A percentile compares a stretch with the other conserved stretches of the same genome.
Conservation (phyloP, 192 early-diverging fungal genomes). For the Phycomyces blakesleeanus region DNA sequence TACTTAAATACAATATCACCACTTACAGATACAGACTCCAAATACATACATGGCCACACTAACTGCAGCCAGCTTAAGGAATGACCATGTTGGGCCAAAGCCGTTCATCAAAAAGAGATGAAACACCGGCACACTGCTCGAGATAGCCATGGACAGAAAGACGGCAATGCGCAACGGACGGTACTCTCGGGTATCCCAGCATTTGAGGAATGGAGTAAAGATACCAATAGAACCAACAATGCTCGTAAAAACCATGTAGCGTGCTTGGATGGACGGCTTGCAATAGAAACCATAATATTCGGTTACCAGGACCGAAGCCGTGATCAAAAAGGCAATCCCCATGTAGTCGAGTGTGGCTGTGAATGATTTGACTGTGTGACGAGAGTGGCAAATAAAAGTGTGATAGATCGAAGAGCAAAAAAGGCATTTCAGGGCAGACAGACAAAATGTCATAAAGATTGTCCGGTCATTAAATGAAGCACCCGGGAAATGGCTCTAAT, state of each 20-base stretch:
- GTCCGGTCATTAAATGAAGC: slow-evolving; percentile 35
- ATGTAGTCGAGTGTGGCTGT: slow-evolving; percentile 61
- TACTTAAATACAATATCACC: no score
- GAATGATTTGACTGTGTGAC: slow-evolving; percentile 46
- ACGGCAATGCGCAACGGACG: slow-evolving; percentile 54
- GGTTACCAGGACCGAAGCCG: slow-evolving; percentile 52
- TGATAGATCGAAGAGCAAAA: slow-evolving; percentile 60
- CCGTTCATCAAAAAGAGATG: slow-evolving; percentile 49
- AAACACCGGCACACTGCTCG: slow-evolving; percentile 45
- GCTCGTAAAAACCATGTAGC: slow-evolving; percentile 50
- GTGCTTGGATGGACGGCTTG: slow-evolving; percentile 26
- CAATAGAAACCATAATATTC: slow-evolving; percentile 62
- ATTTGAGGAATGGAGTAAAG: slow-evolving; percentile 50
- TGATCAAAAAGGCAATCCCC: slow-evolving; percentile 60
- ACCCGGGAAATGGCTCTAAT: slow-evolving; percentile 30
- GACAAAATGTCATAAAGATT: slow-evolving; percentile 52
- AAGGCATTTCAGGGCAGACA: slow-evolving; percentile 56
- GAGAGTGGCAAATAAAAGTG: slow-evolving; percentile 56
- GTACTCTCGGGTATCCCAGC: slow-evolving; percentile 48
- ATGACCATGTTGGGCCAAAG: slow-evolving; percentile 36
- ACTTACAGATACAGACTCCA: slow-evolving; percentile 55
- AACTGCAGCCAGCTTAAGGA: slow-evolving; percentile 44
- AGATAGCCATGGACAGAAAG: slow-evolving; percentile 50
- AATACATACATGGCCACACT: slow-evolving; percentile 50
- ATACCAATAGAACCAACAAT: slow-evolving; percentile 47